A percentile compares a stretch with the other conserved stretches of the same genome.
phyloP scores from a whole-genome alignment of 169 alveolate genomes.

The Babesia bigemina region DNA sequence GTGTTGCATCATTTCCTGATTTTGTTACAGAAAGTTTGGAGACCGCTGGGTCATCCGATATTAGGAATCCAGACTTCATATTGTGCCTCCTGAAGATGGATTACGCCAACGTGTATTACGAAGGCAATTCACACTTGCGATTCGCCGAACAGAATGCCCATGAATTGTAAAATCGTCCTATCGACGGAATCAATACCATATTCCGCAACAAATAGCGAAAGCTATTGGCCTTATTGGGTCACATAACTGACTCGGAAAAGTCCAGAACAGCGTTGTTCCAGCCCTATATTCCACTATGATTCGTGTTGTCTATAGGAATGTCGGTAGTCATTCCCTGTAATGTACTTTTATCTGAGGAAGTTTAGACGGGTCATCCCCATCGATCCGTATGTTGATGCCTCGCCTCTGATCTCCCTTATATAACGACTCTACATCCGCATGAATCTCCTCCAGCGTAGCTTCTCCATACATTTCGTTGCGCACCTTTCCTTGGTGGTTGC shows the following conservation, averaged over 20 bases:
- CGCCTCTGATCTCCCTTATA: constrained; percentile 21
- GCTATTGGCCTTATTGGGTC: too few species aligned
- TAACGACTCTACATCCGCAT: constrained; percentile 40
- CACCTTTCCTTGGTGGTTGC: constrained; percentile 47
- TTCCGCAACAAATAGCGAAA: too few species aligned
- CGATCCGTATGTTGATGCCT: constrained; percentile 67
- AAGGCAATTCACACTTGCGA: background rate
- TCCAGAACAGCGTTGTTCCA: too few species aligned
- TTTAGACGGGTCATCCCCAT: constrained; percentile 20
- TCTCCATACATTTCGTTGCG: constrained; percentile 67
- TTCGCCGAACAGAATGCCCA: too few species aligned
- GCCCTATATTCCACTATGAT: too few species aligned
- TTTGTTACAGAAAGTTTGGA: constrained; percentile 36
- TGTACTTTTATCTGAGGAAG: constrained; percentile 57
- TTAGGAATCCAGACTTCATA: constrained; percentile 63
- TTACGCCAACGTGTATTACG: background rate
- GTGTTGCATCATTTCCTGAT: constrained; percentile 9
- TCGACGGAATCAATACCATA: too few species aligned
- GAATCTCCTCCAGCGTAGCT: constrained; percentile 61
- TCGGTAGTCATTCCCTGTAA: constrained; percentile 9
- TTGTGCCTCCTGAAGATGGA: background rate
- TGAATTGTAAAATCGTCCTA: background rate
- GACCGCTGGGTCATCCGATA: constrained; percentile 44
- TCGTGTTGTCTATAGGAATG: background rate
- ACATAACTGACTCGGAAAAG: too few species aligned